Evolutionary conservation across 2,329 filamentous ascomycete genomes (phyloP).

Genomic region (Talaromyces sp.): DNA sequence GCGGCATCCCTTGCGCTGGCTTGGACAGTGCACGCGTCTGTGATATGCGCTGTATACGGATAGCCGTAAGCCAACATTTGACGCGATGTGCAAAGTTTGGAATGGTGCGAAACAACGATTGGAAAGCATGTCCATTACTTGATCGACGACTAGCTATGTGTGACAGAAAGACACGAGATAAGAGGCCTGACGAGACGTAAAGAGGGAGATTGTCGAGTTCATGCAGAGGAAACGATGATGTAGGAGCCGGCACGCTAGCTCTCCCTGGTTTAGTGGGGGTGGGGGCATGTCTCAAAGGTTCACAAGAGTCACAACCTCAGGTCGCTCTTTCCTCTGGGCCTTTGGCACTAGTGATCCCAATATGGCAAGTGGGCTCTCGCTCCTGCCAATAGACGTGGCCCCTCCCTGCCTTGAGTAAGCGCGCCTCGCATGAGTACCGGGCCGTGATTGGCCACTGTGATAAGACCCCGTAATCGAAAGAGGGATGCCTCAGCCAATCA

Average conservation of each 20-base stretch:
- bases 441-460: background rate
- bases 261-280: background rate
- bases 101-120: background rate
- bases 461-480: background rate
- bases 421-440: background rate
- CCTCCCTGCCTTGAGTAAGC: background rate
- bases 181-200: background rate
- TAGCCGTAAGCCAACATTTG: background rate
- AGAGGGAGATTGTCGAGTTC: background rate
- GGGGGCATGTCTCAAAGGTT: background rate
- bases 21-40: background rate
- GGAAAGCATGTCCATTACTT: background rate
- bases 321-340: conserved; percentile 3
- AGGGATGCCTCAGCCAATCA: background rate
- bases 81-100: background rate
- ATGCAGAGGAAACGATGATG: background rate
- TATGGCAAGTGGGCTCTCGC: background rate
- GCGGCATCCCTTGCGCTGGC: background rate
- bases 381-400: background rate
- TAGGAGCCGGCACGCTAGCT: background rate
- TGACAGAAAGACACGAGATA: background rate
- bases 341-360: background rate
- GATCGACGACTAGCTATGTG: background rate
- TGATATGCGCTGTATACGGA: background rate
- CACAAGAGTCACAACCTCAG: background rate